Base-by-base conservation (phyloP, 192 early-diverging fungal genomes). In the Haplosporangium gracile region DNA sequence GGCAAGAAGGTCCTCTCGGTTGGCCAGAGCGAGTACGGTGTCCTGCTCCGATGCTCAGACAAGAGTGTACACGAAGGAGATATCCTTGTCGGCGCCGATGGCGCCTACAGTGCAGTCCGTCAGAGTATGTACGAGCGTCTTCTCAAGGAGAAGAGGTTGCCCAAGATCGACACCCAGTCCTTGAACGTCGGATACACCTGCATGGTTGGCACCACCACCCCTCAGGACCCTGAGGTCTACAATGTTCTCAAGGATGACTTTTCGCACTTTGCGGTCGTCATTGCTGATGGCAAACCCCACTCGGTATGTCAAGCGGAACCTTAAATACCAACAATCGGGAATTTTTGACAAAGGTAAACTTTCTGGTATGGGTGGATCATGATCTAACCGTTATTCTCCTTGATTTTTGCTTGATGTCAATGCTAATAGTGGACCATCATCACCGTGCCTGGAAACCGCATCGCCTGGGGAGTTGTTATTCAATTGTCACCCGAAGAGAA, bases 41-140 rank as follows among this genome's bases (percentile, higher is more conserved):
- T 75, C 9, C 9, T 80, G 15, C 53, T 85, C 18, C 78, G 77
- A n/a, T 73, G 68, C 22, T 24, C 78, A 29, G 83, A 85, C 60
- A 63, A 63, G 5, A 75, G 22, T 5, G 24, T 40, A 6, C 36
- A 77, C 42, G 55, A 85, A 7, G 83, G 83, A 3, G 83, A 85
- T 60, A 85, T 85, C 13, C 49, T 85, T 1, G 68, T 85, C 36
- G 83, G 83, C 3, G 83, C 83, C 2, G 83, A 85, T 69, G 83
- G 83, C 0, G 83, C 78, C 4, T 85, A 85, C 70, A 75, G 72
- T 24, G 78, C 74, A 15, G 78, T 85, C 24, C 73, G 83, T 15
- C 74, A 76, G 34, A 79, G 78, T 36, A n/a, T 85, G 42, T 85
- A 85, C 49, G 72, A 80, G 24, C 26, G n/a, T 2, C 42, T 83